These are phyloP conservation scores for Cutaneotrichosporon cavernicola DNA, from an alignment of 1,284 basidiomycete species.

Conservation along the genomic window DNA sequence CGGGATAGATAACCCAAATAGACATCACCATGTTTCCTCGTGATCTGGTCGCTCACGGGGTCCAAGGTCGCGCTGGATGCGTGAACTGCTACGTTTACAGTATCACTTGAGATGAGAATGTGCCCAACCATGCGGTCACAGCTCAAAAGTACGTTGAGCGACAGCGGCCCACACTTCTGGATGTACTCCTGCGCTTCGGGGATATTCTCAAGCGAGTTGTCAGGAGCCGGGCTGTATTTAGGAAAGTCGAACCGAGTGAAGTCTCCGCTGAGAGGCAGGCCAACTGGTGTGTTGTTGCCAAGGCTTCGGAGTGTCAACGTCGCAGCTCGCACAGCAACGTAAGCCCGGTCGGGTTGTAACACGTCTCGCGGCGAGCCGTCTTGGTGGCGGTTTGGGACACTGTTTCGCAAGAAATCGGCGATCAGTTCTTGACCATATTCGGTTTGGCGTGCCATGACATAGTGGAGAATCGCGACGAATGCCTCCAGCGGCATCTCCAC, in stretches of 20 bases:
- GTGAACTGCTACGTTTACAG: slow-evolving; percentile 65
- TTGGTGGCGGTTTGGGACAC: slow-evolving; percentile 52
- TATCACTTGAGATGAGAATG: slow-evolving; percentile 81
- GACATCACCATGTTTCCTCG: slow-evolving; percentile 64
- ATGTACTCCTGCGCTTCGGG: slow-evolving; percentile 74
- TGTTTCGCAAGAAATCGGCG: slow-evolving; percentile 72
- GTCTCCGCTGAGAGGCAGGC: slow-evolving; percentile 75
- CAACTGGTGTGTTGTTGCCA: slow-evolving; percentile 67
- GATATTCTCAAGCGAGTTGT: slow-evolving; percentile 65
- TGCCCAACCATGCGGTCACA: slow-evolving; percentile 70
- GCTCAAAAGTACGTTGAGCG: slow-evolving; percentile 64
- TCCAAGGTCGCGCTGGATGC: slow-evolving; percentile 58
- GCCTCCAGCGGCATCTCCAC: slow-evolving; percentile 74
- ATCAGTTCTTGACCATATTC: slow-evolving; percentile 83
- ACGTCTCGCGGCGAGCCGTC: slow-evolving; percentile 52
- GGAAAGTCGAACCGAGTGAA: slow-evolving; percentile 60
- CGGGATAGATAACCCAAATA: slow-evolving; percentile 69
- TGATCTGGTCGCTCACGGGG: slow-evolving; percentile 37
- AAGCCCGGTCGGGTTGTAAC: slow-evolving; percentile 69
- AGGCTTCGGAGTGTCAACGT: slow-evolving; percentile 69
- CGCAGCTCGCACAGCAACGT: slow-evolving; percentile 74
- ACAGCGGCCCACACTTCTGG: slow-evolving; percentile 63
- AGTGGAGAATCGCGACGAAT: slow-evolving; percentile 77
- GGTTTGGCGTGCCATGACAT: slow-evolving; percentile 77
- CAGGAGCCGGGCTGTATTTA: slow-evolving; percentile 62